Conservation (phyloP, 495 filamentous ascomycete genomes). For the Copromyces sp. region DNA sequence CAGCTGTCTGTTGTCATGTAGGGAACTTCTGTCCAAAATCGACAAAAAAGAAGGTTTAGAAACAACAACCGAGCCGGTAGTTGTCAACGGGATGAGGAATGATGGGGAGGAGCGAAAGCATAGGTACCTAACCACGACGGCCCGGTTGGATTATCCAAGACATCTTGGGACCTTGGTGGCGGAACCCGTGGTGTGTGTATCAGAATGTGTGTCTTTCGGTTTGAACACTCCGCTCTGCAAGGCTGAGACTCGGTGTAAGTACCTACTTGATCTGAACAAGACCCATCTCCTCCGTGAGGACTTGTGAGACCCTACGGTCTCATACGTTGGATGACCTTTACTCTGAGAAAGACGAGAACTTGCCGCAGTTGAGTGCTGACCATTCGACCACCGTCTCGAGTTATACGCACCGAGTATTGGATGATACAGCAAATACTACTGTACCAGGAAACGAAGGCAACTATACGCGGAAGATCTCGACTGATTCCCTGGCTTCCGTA, state of each 20-base stretch:
- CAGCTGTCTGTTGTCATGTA: neutral
- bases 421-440: neutral
- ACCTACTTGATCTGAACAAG: neutral
- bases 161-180: neutral
- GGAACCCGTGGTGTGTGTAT: neutral
- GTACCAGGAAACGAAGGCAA: neutral
- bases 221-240: neutral
- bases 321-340: neutral
- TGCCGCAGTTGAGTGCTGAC: neutral
- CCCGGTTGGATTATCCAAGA: neutral
- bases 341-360: neutral
- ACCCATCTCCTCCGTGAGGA: neutral
- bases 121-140: neutral
- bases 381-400: neutral
- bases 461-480: neutral
- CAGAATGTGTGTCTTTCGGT: neutral
- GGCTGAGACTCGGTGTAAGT: neutral
- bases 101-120: neutral
- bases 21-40: neutral
- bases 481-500: neutral
- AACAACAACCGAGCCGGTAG: neutral
- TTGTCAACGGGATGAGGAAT: neutral
- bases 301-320: neutral
- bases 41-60: neutral
- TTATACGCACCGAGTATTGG: neutral